Conservation (phyloP, 2,329 filamentous ascomycete species). For the Exserohilum turcica region DNA sequence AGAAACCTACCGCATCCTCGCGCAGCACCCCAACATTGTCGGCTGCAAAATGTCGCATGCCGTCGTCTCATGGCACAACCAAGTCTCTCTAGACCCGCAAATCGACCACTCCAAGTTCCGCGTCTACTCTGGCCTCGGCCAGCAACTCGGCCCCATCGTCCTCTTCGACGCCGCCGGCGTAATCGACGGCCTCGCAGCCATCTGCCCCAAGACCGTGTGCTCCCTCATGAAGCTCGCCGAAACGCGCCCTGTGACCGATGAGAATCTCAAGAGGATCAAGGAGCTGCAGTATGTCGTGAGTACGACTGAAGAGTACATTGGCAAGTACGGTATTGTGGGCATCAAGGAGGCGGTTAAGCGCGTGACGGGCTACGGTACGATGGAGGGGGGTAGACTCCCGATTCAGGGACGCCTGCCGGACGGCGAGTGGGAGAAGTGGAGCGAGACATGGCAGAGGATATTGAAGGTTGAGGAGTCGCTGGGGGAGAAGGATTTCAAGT, state of each 20-base stretch:
- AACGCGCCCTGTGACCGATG: constrained; percentile 40
- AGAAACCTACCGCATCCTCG: constrained; percentile 62
- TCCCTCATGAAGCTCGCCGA: constrained; percentile 60
- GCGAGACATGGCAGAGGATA: constrained; percentile 38
- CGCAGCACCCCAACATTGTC: constrained; percentile 69
- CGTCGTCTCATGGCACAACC: constrained; percentile 67
- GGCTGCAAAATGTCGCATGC: constrained; percentile 73
- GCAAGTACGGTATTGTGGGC: constrained; percentile 64
- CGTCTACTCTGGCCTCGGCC: constrained; percentile 68
- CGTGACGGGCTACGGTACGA: constrained; percentile 63
- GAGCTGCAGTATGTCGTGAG: constrained; percentile 66
- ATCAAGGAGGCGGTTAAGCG: constrained; percentile 68
- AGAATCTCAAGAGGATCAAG: constrained; percentile 56
- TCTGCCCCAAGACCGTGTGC: constrained; percentile 67
- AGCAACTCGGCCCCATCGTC: constrained; percentile 67
- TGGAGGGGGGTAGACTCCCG: constrained; percentile 64
- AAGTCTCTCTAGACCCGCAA: constrained; percentile 63
- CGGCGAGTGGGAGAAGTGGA: constrained; percentile 60
- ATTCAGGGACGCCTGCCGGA: constrained; percentile 63
- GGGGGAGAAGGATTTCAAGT: constrained; percentile 32
- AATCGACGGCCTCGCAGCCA: constrained; percentile 68
- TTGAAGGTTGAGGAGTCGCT: constrained; percentile 40
- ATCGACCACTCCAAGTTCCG: constrained; percentile 65
- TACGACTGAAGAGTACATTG: constrained; percentile 66
- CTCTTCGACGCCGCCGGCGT: constrained; percentile 67